These are phyloP conservation scores for Osmozyma mogii DNA, from an alignment of 805 yeast species.

Conservation along the genomic window DNA sequence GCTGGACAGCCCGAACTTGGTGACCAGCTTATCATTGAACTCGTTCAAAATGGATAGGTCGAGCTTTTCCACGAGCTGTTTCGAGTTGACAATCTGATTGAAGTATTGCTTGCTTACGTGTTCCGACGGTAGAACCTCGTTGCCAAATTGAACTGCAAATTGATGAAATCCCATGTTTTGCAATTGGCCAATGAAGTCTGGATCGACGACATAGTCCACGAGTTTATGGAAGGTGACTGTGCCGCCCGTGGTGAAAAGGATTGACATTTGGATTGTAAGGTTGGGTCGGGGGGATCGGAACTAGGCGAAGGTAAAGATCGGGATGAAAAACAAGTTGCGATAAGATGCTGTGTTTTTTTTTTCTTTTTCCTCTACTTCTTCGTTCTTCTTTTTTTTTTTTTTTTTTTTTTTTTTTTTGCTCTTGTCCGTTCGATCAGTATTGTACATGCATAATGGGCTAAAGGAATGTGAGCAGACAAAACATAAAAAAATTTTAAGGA, in stretches of 20 bases:
- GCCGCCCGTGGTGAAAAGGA: constrained; percentile 81
- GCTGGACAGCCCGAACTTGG: constrained; percentile 3
- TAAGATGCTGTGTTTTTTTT: no score
- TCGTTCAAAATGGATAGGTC: constrained; percentile 9
- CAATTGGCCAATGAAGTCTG: constrained; percentile 29
- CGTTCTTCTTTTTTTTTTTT: no score
- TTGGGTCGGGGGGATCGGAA: no score
- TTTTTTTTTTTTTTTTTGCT: no score
- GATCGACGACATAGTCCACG: constrained; percentile 34
- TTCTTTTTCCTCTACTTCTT: no score
- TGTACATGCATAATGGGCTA: no score
- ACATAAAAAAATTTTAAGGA: no score
- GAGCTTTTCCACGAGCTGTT: constrained; percentile 6
- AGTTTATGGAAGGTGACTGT: constrained; percentile 72
- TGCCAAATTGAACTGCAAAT: constrained; percentile 57
- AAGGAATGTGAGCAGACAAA: no score
- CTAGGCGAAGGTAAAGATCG: no score
- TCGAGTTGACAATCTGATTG: constrained; percentile 10
- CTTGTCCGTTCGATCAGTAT: no score
- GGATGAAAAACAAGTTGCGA: no score
- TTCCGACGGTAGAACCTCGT: constrained; percentile 15
- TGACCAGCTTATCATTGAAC: constrained; percentile 11
- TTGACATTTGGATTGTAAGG: no score
- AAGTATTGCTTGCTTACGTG: constrained; percentile 19
- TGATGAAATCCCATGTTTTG: constrained; percentile 23